These are phyloP conservation scores for Phlegmacium glaucopus DNA, from an alignment of 768 basidiomycete genomes.

Conservation along the genomic window DNA sequence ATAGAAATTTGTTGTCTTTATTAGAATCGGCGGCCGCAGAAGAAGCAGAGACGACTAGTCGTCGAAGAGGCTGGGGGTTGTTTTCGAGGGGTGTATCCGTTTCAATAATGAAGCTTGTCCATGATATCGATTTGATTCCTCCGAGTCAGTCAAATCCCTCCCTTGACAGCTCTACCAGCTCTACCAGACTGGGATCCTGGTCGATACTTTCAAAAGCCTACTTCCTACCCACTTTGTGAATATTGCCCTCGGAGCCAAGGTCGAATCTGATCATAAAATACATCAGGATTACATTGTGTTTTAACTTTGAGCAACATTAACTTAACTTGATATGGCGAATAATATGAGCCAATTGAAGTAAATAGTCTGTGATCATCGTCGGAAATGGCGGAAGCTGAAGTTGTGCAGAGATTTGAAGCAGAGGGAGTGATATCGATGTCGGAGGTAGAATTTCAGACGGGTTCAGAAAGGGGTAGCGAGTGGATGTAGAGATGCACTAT, in stretches of 20 bases:
- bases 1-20: conserved; percentile 27
- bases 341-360: conserved; percentile 57
- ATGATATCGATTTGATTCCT: not conserved
- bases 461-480: conserved; percentile 44
- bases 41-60: conserved; percentile 36
- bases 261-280: conserved; percentile 69
- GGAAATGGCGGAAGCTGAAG: conserved; percentile 88
- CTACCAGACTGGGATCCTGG: conserved; percentile 35
- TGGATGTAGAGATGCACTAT: conserved; percentile 80
- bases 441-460: conserved; percentile 65
- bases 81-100: conserved; percentile 64
- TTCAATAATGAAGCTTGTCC: conserved; percentile 48
- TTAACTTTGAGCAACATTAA: conserved; percentile 67
- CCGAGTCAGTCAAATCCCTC: conserved; percentile 19
- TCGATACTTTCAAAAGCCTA: conserved; percentile 65
- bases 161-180: conserved; percentile 51
- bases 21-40: conserved; percentile 3
- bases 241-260: conserved; percentile 83
- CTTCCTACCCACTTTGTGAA: conserved; percentile 33
- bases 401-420: conserved; percentile 63
- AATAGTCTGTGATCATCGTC: conserved; percentile 60
- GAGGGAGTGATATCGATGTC: conserved; percentile 71
- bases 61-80: conserved; percentile 59
- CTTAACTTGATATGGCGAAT: conserved; percentile 58
- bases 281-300: conserved; percentile 66